Conservation (phyloP, 192 early-diverging fungal species). For the Powellomyces hirtus region DNA sequence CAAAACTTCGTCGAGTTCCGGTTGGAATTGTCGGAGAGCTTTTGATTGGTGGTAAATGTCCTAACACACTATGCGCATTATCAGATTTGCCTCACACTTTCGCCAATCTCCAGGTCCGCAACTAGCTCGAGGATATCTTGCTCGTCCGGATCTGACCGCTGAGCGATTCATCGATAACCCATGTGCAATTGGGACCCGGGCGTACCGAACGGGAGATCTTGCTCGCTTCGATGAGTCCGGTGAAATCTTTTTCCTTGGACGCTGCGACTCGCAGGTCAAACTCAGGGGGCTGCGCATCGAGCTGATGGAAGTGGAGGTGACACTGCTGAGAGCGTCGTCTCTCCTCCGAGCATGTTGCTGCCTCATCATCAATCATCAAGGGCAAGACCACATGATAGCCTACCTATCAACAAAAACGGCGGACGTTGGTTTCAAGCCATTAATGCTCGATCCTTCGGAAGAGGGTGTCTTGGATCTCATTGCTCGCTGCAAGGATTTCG, state of each 20-base stretch:
- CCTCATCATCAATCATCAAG: not conserved
- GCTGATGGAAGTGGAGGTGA: conserved; percentile 29
- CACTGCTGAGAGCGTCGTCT: conserved; percentile 9
- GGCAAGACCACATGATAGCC: not conserved
- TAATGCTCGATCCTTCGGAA: not conserved
- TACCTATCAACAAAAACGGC: not conserved
- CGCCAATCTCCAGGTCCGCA: conserved; percentile 19
- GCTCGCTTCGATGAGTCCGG: conserved; percentile 5
- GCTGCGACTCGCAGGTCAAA: not conserved
- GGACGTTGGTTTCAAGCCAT: not conserved
- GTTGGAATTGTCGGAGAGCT: conserved; percentile 40
- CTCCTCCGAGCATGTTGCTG: not conserved
- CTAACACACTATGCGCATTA: conserved; percentile 35
- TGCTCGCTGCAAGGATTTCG: not conserved
- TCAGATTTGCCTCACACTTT: conserved; percentile 24
- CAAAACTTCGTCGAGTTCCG: conserved; percentile 15
- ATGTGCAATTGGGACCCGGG: not conserved
- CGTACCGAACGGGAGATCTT: conserved; percentile 38
- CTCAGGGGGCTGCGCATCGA: not conserved
- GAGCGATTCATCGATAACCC: conserved; percentile 22
- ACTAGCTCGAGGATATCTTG: conserved; percentile 11
- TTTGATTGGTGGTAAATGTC: no score
- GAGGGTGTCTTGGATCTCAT: not conserved
- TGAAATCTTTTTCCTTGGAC: not conserved
- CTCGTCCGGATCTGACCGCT: conserved; percentile 20